Percentiles rank a stretch among this genome's conserved stretches.
Evolutionary conservation across 2,329 filamentous ascomycete species (phyloP).

Genomic region (Alternaria tenuissima): DNA sequence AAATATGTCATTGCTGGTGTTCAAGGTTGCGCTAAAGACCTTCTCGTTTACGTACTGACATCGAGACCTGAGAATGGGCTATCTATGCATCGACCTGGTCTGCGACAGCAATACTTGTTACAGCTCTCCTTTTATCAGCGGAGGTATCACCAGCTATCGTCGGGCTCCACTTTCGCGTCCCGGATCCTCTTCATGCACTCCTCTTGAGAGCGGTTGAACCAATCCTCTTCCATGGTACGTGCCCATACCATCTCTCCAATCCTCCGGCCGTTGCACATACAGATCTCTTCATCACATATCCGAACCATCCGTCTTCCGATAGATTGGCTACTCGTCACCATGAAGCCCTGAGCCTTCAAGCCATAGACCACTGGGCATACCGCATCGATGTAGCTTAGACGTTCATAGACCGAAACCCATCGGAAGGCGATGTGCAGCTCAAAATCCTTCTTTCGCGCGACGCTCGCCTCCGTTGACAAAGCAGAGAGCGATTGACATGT

Average conservation of each 20-base stretch:
- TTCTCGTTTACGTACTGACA: background rate
- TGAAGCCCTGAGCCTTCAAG: background rate
- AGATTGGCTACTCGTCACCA: background rate
- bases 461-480: background rate
- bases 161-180: background rate
- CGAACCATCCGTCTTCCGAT: background rate
- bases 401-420: rapidly evolving
- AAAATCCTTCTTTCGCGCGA: background rate
- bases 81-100: too few relatives aligned
- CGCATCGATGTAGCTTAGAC: background rate
- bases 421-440: background rate
- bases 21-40: background rate
- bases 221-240: rapidly evolving
- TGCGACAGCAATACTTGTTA: background rate
- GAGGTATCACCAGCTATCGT: background rate
- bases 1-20: background rate
- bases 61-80: background rate
- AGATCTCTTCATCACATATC: background rate
- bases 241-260: background rate
- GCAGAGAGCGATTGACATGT: background rate
- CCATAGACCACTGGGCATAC: background rate
- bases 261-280: background rate
- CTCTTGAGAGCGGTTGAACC: background rate
- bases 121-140: background rate
- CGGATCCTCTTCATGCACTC: background rate